Evolutionary conservation across 345 rosid species (phyloP), one percentile per base, ranked within the genome.

Genomic region (Erucastrum elatum): DNA sequence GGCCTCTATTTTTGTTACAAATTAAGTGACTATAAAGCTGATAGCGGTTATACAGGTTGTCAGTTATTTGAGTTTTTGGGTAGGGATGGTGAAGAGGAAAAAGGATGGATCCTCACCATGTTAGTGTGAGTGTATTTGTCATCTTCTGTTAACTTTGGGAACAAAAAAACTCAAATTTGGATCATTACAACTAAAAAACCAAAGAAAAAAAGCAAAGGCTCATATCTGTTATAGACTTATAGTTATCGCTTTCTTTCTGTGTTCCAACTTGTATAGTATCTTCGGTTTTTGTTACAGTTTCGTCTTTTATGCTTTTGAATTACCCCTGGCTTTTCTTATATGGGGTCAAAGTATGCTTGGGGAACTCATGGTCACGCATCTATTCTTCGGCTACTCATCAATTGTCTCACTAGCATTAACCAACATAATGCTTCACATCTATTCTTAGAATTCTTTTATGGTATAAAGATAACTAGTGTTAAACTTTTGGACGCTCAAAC

Each of bases 121-220:
- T 71, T 5, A 35, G 13, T 25, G 55, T 72, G 71, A 74, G 53
- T 74, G 71, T 53, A 74, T 51, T 62, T 34, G 56, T 46, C 70
- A 63, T 17, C 70, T 10, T 53, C 39, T 66, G 51, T 75, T 66
- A 66, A 51, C 65, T 53, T 66, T 35, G 58, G 56, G 15, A 63
- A 31, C 68, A 61, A 31, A 25, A 21, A 21, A 74, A 33, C 31
- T 51, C 62, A 51, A 31, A 49, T 63, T 11, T 53, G 8, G 49
- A 44, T 63, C 76, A 62, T 15, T 44, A 46, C 69, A 16, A 73
- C 69, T 44, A 6, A 41, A 74, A 2, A 39, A 53, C 30, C 29
- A 53, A 69, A 53, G 27, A 16, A 9, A n/a, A n/a, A 4, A 10
- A 31, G 46, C 73, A 5, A 51, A 12, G 35, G 39, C 39, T 51